Percentiles rank a stretch among this genome's conserved stretches.
These are phyloP conservation scores for Adiantum capillusveneris DNA, from an alignment of 75 land plant species.

Conservation along the genomic window DNA sequence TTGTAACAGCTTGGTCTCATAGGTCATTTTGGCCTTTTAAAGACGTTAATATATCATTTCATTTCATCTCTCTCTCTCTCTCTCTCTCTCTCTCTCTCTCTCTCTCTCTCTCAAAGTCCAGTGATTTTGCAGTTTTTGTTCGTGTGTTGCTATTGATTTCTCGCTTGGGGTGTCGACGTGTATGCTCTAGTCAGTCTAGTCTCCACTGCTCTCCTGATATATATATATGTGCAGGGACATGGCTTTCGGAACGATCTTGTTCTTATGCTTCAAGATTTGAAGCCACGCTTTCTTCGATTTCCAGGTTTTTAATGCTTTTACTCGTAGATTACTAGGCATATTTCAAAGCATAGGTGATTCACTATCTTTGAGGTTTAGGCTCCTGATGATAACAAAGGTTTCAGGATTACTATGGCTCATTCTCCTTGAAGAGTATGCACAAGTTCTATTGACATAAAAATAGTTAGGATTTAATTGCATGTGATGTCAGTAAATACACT, in stretches of 20 bases:
- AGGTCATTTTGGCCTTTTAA: no score
- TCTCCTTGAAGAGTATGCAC: background rate
- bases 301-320: constrained; percentile 43
- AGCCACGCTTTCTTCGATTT: constrained; percentile 70
- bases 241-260: constrained; percentile 60
- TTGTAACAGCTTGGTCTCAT: no score
- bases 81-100: no score
- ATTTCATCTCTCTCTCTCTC: no score
- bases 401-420: no score
- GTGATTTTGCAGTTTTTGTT: no score
- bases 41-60: no score
- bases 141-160: no score
- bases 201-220: no score
- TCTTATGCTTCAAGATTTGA: constrained; percentile 43
- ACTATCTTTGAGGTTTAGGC: background rate
- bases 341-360: background rate
- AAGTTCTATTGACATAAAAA: background rate
- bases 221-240: constrained; percentile 80
- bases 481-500: background rate
- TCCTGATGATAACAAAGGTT: background rate
- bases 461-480: background rate
- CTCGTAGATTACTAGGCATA: background rate
- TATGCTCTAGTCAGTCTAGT: no score
- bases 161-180: no score
- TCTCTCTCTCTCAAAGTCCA: no score